Evolutionary conservation across 495 filamentous ascomycete species (phyloP).

Genomic region (Neurospora intermedia): DNA sequence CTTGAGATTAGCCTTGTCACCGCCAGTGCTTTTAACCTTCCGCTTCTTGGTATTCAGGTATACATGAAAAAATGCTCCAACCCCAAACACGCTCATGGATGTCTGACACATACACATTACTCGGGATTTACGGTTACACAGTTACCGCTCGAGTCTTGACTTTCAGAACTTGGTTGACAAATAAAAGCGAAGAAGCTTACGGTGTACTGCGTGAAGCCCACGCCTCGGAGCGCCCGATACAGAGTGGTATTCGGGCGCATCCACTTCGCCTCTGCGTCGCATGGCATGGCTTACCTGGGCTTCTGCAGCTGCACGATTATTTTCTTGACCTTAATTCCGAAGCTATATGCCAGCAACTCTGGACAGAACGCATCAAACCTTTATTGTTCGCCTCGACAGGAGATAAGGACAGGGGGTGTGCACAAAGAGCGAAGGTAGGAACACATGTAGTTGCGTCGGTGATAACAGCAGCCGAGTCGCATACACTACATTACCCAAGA

Average conservation of each 20-base stretch:
- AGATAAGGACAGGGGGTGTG: background rate
- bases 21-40: no score
- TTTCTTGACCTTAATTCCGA: background rate
- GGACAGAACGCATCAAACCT: background rate
- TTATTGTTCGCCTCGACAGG: background rate
- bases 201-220: background rate
- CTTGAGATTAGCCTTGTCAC: no score
- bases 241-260: background rate
- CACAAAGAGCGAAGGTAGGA: background rate
- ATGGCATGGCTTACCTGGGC: background rate
- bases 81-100: no score
- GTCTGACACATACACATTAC: no score
- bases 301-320: background rate
- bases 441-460: background rate
- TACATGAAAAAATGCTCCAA: no score
- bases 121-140: background rate
- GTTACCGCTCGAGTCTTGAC: background rate
- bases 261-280: background rate
- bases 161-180: background rate
- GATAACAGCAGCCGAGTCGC: background rate
- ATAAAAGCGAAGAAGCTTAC: background rate
- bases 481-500: background rate
- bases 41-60: no score
- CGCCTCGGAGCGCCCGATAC: background rate
- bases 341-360: background rate